Conservation (phyloP, 176 grass and related monocot species). For the Triticum timopheevii region DNA sequence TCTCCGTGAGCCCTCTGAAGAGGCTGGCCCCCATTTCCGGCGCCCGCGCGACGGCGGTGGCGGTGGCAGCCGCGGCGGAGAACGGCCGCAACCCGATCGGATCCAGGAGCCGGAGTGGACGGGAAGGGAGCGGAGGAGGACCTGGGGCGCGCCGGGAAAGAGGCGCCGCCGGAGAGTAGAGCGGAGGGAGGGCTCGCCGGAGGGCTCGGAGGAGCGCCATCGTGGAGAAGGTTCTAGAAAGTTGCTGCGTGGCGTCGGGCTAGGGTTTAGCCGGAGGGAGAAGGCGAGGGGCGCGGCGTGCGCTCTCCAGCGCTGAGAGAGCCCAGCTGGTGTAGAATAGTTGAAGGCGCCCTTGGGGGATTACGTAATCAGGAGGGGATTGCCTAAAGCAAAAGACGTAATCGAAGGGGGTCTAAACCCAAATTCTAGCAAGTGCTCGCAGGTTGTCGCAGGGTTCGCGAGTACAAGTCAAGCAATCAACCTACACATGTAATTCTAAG, state of each 20-base stretch:
- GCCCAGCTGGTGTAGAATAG: not conserved
- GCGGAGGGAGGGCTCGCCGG: conserved; percentile 34
- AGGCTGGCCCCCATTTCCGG: conserved; percentile 32
- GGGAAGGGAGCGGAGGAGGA: not conserved
- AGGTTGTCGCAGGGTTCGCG: too few species aligned
- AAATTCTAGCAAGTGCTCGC: too few species aligned
- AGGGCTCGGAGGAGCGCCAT: conserved; percentile 69
- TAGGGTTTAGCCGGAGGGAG: conserved; percentile 33
- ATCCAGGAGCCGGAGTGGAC: conserved; percentile 28
- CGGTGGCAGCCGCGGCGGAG: conserved; percentile 36
- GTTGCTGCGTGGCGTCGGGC: not conserved
- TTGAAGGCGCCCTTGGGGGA: not conserved
- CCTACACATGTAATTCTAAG: too few species aligned
- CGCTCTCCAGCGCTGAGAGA: not conserved
- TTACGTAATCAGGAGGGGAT: not conserved
- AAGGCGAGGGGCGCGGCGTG: not conserved
- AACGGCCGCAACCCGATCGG: conserved; percentile 39
- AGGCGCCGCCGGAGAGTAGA: conserved; percentile 1
- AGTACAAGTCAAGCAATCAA: too few species aligned
- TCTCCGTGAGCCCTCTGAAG: conserved; percentile 59
- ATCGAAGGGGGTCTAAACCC: too few species aligned
- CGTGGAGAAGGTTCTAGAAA: conserved; percentile 44
- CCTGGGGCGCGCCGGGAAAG: not conserved
- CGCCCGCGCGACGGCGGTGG: conserved; percentile 34
- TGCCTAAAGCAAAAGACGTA: too few species aligned